Evolutionary conservation across 495 filamentous ascomycete species (phyloP), one percentile per base, ranked within the genome.

Genomic region (Xylaria bambusicola): DNA sequence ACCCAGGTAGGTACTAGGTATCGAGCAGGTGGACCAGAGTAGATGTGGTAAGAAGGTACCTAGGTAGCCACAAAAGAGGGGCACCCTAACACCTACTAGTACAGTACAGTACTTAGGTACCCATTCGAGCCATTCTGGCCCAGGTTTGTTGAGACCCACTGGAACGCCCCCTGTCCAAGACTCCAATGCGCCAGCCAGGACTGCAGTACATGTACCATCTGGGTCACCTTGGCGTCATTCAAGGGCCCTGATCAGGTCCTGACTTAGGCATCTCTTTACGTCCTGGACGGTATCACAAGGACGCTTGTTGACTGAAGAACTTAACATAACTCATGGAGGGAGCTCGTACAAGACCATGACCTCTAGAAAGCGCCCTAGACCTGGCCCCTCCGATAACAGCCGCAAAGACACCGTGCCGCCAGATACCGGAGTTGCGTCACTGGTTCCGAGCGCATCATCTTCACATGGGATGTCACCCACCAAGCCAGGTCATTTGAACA

Each of bases 331-430:
- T 47, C 13, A 49, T 46, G 20, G 49, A 21, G 49, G 49, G 10
- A 52, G 50, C 49, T 29, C 15, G 58, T 42, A 42, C 27, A 33
- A 52, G 40, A 62, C 23, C 46, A 83, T 82, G 86, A 82, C 78
- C 67, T 79, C 84, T 70, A 81, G 86, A 65, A 88, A 88, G 75
- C 81, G 82, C 71, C 76, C 80, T 61, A 86, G 84, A 74, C 81
- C 77, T 60, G 85, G 83, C 63, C 80, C 82, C 27, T 58, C 67
- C 1, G 63, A 65, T 24, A 60, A 67, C 58, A 73, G 73, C 62
- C 76, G 69, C 65, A 73, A 53, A 62, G 75, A 75, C 67, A 70
- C 23, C 21, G 13, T 21, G 31, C 27, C 71, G 33, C 66, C 71
- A 48, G 48, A 66, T 41, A 50, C 70, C 62, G 53, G 66, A 70